Evolutionary conservation across 2,329 filamentous ascomycete genomes (phyloP), one percentile per base, ranked within the genome.

Genomic region (Acarospora socialis): DNA sequence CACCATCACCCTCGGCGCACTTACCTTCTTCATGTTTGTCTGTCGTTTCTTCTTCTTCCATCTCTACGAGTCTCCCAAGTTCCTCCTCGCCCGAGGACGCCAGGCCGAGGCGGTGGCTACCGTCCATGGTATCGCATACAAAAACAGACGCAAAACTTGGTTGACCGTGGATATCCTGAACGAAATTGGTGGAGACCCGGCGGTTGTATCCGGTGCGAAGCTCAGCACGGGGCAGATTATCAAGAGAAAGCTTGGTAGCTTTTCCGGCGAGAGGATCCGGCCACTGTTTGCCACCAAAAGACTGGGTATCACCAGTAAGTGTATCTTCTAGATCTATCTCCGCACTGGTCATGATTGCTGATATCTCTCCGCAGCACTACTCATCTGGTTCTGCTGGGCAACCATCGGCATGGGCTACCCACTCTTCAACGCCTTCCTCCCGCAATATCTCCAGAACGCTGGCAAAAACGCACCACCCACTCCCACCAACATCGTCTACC

Each of bases 371-470:
- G 25, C 19, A 35, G 39, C 41, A 25, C 32, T 17, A 17, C 30
- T 41, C n/a, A 38, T 42, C 33, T 45, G 39, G 40, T 77, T 77
- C 53, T 56, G 57, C 37, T 92, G 82, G 82, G 66, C 75, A 0
- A 76, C 72, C 9, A 86, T 92, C 43, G 82, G 82, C 37, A 79
- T 92, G 72, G 81, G 76, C 3, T 92, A 87, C 48, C 82, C 81
- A 1, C 68, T 92, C 2, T 92, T 87, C 67, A 90, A 90, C 53
- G 78, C 80, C 32, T 92, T 92, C 56, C 65, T 92, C n/a, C 83
- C 83, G 0, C 80, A 90, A 44, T 90, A 90, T 48, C 70, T 92
- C 37, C 70, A 74, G 15, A 68, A 73, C 34, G 66, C 70, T 16
- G 60, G 59, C 7, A 47, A 44, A 5, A 41, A 47, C 9, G 56